Evolutionary conservation across 2,329 filamentous ascomycete species (phyloP).

Genomic region (Thelonectria blattea): DNA sequence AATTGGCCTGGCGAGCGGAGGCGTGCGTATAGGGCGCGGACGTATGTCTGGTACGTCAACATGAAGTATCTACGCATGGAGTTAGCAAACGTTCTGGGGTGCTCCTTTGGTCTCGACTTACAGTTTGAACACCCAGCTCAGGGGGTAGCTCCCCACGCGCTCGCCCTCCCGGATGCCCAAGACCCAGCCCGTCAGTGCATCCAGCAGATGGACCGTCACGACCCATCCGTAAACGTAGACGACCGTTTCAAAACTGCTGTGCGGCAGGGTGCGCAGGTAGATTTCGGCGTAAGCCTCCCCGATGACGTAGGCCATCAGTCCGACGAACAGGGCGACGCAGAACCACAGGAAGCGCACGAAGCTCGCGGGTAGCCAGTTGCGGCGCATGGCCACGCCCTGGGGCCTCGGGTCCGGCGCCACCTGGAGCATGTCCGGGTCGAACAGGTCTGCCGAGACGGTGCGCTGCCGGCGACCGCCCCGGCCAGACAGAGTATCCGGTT

Average conservation of each 20-base stretch:
- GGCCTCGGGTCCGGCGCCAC: conserved; percentile 35
- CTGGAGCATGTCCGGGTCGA: conserved; percentile 46
- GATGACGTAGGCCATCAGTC: conserved; percentile 69
- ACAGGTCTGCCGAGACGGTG: conserved; percentile 44
- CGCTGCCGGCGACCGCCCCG: conserved; percentile 50
- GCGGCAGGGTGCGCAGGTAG: conserved; percentile 70
- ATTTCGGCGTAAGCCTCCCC: conserved; percentile 74
- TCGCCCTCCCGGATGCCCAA: conserved; percentile 70
- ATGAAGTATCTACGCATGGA: conserved; percentile 62
- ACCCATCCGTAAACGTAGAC: conserved; percentile 76
- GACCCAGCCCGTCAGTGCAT: conserved; percentile 70
- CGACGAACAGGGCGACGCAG: conserved; percentile 66
- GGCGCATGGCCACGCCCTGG: conserved; percentile 50
- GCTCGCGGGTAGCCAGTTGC: conserved; percentile 67
- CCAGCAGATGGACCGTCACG: conserved; percentile 67
- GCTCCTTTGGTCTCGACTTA: conserved; percentile 44
- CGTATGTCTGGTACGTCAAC: conserved; percentile 74
- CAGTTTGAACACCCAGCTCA: conserved; percentile 75
- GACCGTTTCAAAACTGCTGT: conserved; percentile 70
- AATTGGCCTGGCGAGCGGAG: conserved; percentile 70
- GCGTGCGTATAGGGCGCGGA: conserved; percentile 71
- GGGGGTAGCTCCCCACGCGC: conserved; percentile 71
- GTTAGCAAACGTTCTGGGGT: conserved; percentile 19
- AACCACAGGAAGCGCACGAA: conserved; percentile 75
- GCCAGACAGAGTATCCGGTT: conserved; percentile 54